These are phyloP conservation scores for Meripilus lineatus DNA, from an alignment of 1,284 basidiomycete genomes.

Conservation along the genomic window DNA sequence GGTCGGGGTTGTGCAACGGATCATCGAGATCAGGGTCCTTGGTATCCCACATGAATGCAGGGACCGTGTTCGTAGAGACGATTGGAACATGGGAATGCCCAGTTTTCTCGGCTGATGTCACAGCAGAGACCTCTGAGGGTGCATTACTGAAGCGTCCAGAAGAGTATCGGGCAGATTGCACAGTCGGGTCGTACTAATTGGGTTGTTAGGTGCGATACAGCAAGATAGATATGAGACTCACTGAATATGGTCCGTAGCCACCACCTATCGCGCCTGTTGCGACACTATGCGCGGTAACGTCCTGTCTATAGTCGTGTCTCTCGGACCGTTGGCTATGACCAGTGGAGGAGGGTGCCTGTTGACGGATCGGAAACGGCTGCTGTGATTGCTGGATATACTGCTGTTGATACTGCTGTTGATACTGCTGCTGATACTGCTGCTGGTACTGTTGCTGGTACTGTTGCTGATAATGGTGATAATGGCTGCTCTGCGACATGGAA, in stretches of 20 bases:
- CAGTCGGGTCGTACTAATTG: slow-evolving; percentile 53
- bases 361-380: too few species aligned
- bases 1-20: slow-evolving; percentile 71
- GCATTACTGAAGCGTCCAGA: slow-evolving; percentile 56
- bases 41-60: slow-evolving; percentile 59
- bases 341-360: too few species aligned
- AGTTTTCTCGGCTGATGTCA: slow-evolving; percentile 38
- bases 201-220: slow-evolving; percentile 10
- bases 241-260: slow-evolving; percentile 77
- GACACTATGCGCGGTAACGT: slow-evolving; percentile 62
- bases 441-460: too few species aligned
- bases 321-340: too few species aligned
- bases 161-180: slow-evolving; percentile 37
- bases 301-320: slow-evolving; percentile 13
- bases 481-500: slow-evolving; percentile 21
- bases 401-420: slow-evolving; percentile 1
- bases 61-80: slow-evolving; percentile 21
- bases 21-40: slow-evolving; percentile 77
- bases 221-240: slow-evolving; percentile 25
- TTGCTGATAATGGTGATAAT: too few species aligned
- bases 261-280: slow-evolving; percentile 69
- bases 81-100: slow-evolving; percentile 29
- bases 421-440: slow-evolving; percentile 17
- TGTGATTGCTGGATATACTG: slow-evolving; percentile 4
- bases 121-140: slow-evolving; percentile 51